Conservation (phyloP, 345 rosid genomes). For the Eucalyptus cloeziana region DNA sequence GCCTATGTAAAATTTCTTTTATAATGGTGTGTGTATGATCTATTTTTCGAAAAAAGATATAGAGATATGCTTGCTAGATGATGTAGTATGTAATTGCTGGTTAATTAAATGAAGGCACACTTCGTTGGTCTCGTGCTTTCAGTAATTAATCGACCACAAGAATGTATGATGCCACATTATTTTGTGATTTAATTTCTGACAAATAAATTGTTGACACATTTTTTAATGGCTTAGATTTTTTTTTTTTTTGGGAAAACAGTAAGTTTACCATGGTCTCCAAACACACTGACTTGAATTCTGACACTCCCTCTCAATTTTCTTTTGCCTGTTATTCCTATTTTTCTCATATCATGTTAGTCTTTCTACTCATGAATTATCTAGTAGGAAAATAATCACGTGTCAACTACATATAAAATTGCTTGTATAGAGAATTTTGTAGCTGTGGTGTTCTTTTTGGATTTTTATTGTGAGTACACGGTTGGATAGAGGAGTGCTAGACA, state of each 20-base stretch:
- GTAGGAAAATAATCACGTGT: neutral
- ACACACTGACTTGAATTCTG: neutral
- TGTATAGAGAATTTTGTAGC: neutral
- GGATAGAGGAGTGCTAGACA: neutral
- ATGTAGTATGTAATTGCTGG: too few relatives aligned
- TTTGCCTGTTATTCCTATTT: neutral
- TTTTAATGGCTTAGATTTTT: too few relatives aligned
- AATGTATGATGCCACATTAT: too few relatives aligned
- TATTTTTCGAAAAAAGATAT: too few relatives aligned
- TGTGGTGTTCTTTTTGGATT: neutral
- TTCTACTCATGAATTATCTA: neutral
- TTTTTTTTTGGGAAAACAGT: too few relatives aligned
- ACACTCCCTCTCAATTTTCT: neutral
- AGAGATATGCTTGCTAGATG: too few relatives aligned
- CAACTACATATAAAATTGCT: neutral
- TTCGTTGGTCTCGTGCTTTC: too few relatives aligned
- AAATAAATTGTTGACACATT: too few relatives aligned
- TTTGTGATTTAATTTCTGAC: too few relatives aligned
- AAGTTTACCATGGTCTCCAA: neutral
- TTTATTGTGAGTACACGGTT: neutral
- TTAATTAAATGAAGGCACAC: too few relatives aligned
- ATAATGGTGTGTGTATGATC: neutral
- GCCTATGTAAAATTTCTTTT: neutral
- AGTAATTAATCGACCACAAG: too few relatives aligned
- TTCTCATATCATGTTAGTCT: neutral